Evolutionary conservation across 805 yeast species (phyloP).

Genomic region (Teunomyces pallodes): DNA sequence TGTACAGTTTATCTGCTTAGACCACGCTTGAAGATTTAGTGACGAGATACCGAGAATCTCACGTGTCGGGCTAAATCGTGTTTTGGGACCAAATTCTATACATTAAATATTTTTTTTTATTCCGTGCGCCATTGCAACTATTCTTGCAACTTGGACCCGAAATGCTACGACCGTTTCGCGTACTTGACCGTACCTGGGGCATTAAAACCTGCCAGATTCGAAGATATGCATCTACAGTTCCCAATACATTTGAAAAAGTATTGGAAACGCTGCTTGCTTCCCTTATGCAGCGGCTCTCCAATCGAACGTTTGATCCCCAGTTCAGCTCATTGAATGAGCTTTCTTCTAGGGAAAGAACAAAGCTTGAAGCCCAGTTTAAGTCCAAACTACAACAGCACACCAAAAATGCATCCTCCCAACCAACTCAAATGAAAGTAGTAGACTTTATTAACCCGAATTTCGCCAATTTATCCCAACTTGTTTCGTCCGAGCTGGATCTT

Average conservation of each 20-base stretch:
- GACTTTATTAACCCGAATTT: slow-evolving; percentile 27
- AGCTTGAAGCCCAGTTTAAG: not conserved
- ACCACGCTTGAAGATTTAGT: not conserved
- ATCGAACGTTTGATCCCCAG: not conserved
- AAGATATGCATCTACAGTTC: not conserved
- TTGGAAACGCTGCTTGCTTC: not conserved
- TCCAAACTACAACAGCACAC: not conserved
- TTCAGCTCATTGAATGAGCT: not conserved
- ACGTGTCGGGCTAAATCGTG: not conserved
- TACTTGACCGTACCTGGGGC: not conserved
- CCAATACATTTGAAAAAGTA: not conserved
- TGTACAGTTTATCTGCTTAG: not conserved
- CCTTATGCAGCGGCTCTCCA: not conserved
- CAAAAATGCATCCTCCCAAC: not conserved
- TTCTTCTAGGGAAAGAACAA: not conserved
- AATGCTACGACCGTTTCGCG: not conserved
- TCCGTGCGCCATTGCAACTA: not conserved
- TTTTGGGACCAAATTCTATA: not conserved
- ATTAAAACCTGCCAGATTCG: not conserved
- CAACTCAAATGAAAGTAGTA: not conserved
- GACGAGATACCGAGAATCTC: not conserved
- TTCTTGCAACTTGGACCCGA: not conserved
- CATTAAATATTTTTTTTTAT: not conserved
- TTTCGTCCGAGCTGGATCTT: slow-evolving; percentile 9
- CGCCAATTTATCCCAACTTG: slow-evolving; percentile 16